Percentiles rank a stretch among this genome's conserved stretches.
Evolutionary conservation across 345 rosid species (phyloP).

Genomic region (Syzygium aromaticum): DNA sequence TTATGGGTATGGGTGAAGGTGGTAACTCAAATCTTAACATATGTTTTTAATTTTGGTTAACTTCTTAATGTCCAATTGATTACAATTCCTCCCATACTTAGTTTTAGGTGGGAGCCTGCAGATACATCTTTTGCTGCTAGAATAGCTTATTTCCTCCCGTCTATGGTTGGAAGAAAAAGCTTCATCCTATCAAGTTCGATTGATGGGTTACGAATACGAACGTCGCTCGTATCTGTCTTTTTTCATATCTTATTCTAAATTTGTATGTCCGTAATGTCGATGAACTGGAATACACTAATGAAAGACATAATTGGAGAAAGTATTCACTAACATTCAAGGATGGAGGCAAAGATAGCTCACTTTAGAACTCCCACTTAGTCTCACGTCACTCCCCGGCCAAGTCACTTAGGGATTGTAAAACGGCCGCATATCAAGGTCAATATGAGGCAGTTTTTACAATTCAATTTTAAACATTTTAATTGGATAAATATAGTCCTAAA

Average conservation of each 20-base stretch:
- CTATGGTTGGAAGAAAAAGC: no score
- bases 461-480: no score
- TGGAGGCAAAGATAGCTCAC: not conserved
- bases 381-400: not conserved
- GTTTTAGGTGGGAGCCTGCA: not conserved
- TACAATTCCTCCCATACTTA: not conserved
- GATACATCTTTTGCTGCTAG: not conserved
- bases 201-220: not conserved
- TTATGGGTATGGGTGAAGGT: not conserved
- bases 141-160: not conserved
- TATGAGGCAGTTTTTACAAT: no score
- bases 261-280: not conserved
- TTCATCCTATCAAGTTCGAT: not conserved
- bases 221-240: not conserved
- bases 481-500: no score
- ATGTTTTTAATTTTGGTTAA: not conserved
- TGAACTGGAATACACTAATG: not conserved
- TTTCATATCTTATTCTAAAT: not conserved
- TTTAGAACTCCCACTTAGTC: no score
- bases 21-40: not conserved
- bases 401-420: accelerated
- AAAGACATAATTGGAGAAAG: not conserved
- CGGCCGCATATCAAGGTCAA: not conserved
- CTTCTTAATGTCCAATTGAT: not conserved
- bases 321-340: not conserved